These are phyloP conservation scores for Simmondsia chinensis DNA, from an alignment of 148 eudicot species.

Conservation along the genomic window DNA sequence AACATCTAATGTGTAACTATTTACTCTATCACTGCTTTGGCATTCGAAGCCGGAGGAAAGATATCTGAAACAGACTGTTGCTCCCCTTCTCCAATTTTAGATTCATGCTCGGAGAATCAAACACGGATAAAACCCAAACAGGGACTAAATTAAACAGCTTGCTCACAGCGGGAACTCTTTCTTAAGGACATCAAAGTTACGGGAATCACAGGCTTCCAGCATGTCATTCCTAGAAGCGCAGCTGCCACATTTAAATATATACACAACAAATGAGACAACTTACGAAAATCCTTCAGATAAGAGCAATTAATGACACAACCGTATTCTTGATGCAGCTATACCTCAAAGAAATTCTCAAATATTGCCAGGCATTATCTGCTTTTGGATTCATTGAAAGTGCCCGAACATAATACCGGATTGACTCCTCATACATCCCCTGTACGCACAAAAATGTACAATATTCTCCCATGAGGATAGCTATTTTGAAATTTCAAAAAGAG, in stretches of 20 bases:
- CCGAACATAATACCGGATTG: conserved; percentile 88
- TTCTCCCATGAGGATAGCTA: too few relatives aligned
- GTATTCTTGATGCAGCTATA: conserved; percentile 7
- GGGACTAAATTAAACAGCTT: too few relatives aligned
- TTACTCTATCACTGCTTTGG: too few relatives aligned
- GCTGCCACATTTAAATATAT: conserved; percentile 24
- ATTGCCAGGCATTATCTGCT: conserved; percentile 99
- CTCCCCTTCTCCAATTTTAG: too few relatives aligned
- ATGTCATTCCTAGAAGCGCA: conserved; percentile 87
- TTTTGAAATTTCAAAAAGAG: too few relatives aligned
- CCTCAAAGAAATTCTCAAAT: conserved; percentile 91
- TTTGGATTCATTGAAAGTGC: conserved; percentile 96
- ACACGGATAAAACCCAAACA: too few relatives aligned
- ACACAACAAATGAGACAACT: background rate
- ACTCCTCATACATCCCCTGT: conserved; percentile 94
- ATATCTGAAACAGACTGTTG: too few relatives aligned
- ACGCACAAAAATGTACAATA: background rate
- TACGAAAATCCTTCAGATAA: background rate
- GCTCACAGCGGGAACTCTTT: conserved; percentile 90
- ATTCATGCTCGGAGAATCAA: too few relatives aligned
- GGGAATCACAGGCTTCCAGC: conserved; percentile 82
- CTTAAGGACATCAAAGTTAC: conserved; percentile 78
- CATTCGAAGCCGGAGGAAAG: too few relatives aligned
- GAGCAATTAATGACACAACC: background rate
- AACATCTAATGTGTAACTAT: too few relatives aligned